Conservation (phyloP, 176 grass and related monocot species). For the Dendrocalamus sinicus region DNA sequence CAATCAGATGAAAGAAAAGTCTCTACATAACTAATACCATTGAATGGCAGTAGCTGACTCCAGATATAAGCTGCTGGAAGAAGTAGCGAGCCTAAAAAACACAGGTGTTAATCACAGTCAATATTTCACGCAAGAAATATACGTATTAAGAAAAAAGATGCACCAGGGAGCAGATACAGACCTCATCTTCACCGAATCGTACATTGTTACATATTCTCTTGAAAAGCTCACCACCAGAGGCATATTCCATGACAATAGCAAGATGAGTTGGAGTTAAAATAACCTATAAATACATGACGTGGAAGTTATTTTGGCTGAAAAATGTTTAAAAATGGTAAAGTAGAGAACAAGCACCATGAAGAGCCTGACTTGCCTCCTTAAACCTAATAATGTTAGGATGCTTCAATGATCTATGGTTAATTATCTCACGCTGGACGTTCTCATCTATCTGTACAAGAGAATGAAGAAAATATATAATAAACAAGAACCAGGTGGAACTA, state of each 20-base stretch:
- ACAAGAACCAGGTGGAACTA: constrained; percentile 5
- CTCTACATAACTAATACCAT: constrained; percentile 70
- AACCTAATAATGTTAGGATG: constrained; percentile 99
- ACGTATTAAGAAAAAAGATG: constrained; percentile 33
- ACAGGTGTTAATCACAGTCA: neutral
- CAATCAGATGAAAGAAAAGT: constrained; percentile 31
- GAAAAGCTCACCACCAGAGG: constrained; percentile 94
- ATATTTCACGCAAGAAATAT: constrained; percentile 6
- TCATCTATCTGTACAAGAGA: constrained; percentile 87
- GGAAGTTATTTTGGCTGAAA: constrained; percentile 12
- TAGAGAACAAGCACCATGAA: constrained; percentile 4
- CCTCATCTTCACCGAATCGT: constrained; percentile 96
- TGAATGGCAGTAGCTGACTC: constrained; percentile 96
- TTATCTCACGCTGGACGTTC: constrained; percentile 99
- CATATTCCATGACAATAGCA: constrained; percentile 99
- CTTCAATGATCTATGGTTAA: constrained; percentile 97
- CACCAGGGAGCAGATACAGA: constrained; percentile 37
- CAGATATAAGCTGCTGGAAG: constrained; percentile 98
- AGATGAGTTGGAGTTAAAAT: constrained; percentile 99
- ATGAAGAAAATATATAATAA: constrained; percentile 44
- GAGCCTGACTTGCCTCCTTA: constrained; percentile 75
- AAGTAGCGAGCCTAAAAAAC: constrained; percentile 86
- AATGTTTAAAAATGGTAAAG: neutral
- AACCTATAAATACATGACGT: constrained; percentile 55
- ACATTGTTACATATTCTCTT: constrained; percentile 93